These are phyloP conservation scores for Phialocephala sp. DNA, from an alignment of 2,329 filamentous ascomycete genomes.

Conservation along the genomic window DNA sequence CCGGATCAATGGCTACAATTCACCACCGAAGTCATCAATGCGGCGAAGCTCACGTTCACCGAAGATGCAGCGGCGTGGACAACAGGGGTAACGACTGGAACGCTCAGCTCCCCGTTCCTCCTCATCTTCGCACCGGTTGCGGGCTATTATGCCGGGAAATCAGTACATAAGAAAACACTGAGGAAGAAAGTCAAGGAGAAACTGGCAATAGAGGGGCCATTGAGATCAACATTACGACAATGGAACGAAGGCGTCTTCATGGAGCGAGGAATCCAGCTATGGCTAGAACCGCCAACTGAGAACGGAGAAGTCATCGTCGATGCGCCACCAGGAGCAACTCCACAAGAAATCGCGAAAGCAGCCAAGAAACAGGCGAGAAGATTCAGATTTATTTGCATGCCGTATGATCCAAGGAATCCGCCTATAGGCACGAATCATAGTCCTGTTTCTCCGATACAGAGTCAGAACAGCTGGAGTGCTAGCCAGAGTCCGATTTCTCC, in stretches of 20 bases:
- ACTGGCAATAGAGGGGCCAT: constrained; percentile 30
- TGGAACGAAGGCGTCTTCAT: constrained; percentile 34
- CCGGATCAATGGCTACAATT: constrained; percentile 38
- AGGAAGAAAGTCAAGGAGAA: constrained; percentile 33
- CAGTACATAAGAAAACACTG: constrained; percentile 33
- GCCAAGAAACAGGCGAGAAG: constrained; percentile 20
- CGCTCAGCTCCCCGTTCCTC: constrained; percentile 26
- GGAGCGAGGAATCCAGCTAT: constrained; percentile 34
- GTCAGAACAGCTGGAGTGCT: neutral
- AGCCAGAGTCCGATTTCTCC: neutral
- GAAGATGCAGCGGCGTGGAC: constrained; percentile 36
- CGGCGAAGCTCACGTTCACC: constrained; percentile 31
- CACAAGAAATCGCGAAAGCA: constrained; percentile 17
- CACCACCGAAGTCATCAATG: constrained; percentile 32
- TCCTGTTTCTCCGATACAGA: neutral
- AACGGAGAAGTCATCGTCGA: constrained; percentile 23
- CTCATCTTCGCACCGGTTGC: constrained; percentile 33
- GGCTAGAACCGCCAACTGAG: constrained; percentile 35
- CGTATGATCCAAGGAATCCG: constrained; percentile 10
- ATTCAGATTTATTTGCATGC: constrained; percentile 30
- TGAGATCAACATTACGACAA: constrained; percentile 27
- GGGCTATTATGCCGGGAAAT: constrained; percentile 34
- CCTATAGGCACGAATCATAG: neutral
- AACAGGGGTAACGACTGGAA: constrained; percentile 35
- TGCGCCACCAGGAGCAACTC: neutral